Base-by-base conservation (phyloP, 768 basidiomycete species). In the Mycena vulgaris region DNA sequence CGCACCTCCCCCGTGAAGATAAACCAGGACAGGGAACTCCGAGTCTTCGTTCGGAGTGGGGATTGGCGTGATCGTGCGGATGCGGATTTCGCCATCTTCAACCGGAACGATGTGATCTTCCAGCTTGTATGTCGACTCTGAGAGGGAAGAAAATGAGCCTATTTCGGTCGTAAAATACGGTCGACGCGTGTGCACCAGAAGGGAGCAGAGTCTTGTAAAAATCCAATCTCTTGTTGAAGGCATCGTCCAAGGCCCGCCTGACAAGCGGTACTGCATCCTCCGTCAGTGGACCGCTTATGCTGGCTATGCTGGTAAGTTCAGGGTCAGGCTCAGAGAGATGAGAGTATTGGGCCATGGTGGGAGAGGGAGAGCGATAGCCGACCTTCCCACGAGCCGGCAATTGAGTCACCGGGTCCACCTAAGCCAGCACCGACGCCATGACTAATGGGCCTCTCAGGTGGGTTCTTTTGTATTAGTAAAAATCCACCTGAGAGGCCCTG, bases 201-300 rank as follows among this genome's bases (percentile, higher is more conserved):
- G 55, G 55, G 21, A 47, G 45, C 23, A 8, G 45, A n/a, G 45
- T n/a, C 39, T 57, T 25, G 53, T 57, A 57, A 40, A 40, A 19
- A 57, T 40, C n/a, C 53, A 23, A 56, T 56, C 53, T 35, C 35
- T 56, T 56, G n/a, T 56, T n/a, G 35, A 56, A 33, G 55, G 55
- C 23, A 57, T 14, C 55, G 39, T 39, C 55, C 13, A 57, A 27
- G 55, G 33, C 53, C 53, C 13, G 53, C 53, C 53, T 55, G 33
- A 55, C 53, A 55, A 55, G 53, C 53, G 53, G 53, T 33, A 55
- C 53, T 37, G 53, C 33, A 37, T 55, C 53, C 53, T 55, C 31
- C 19, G 53, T 55, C 3, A 55, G 53, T 55, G 53, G 10, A n/a
- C 53, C 53, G 51, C 30, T 52, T 52, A 52, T 52, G 30, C 30